A percentile compares a stretch with the other conserved stretches of the same genome.
phyloP scores from a whole-genome alignment of 257 asterid genomes.

The Linaria vulgaris region DNA sequence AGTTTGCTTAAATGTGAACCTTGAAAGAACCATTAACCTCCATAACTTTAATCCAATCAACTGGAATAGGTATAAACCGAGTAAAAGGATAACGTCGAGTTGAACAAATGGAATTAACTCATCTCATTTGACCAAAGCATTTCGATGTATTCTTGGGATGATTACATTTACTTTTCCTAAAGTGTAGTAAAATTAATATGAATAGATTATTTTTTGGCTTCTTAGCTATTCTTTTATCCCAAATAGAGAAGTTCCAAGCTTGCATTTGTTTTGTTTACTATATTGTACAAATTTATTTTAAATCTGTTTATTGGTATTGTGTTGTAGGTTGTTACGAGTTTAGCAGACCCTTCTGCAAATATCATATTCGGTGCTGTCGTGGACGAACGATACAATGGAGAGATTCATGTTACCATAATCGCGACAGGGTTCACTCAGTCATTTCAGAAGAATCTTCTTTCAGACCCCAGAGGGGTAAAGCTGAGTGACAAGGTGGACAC shows the following conservation, averaged over 20 bases:
- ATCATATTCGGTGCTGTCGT: conserved; percentile 98
- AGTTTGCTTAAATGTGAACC: not conserved
- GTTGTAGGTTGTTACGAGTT: conserved; percentile 88
- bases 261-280: no score
- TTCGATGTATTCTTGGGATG: no score
- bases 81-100: no score
- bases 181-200: no score
- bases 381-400: conserved; percentile 91
- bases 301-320: not conserved
- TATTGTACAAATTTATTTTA: not conserved
- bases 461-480: conserved; percentile 84
- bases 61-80: no score
- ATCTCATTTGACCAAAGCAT: no score
- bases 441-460: conserved; percentile 69
- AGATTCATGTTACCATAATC: conserved; percentile 90
- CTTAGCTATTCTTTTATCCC: no score
- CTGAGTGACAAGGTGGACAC: conserved; percentile 38
- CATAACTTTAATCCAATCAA: no score
- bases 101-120: no score
- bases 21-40: not conserved
- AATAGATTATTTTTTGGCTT: no score
- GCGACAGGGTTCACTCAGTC: conserved; percentile 97
- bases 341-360: conserved; percentile 97
- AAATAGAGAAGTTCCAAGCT: no score
- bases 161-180: no score